Conservation (phyloP, 2,329 filamentous ascomycete species). For the Onygenales sp. region DNA sequence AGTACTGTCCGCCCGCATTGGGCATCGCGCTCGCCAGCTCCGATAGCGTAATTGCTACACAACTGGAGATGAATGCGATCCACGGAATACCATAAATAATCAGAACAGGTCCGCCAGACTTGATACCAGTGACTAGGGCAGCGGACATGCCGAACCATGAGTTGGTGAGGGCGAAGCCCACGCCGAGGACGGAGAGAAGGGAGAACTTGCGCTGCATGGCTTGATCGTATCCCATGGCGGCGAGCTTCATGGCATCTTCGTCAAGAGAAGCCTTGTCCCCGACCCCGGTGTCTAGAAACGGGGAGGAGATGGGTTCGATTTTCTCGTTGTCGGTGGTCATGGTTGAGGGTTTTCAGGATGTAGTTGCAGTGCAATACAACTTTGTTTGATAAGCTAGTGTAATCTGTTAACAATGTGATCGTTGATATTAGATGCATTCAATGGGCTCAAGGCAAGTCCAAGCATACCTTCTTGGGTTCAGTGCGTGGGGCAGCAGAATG, state of each 20-base stretch:
- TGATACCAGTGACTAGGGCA: slow-evolving; percentile 42
- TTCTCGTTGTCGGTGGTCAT: not conserved
- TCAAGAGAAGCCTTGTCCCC: slow-evolving; percentile 13
- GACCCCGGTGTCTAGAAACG: not conserved
- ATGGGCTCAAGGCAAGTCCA: no score
- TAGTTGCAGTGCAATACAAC: no score
- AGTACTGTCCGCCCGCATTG: slow-evolving; percentile 45
- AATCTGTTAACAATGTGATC: no score
- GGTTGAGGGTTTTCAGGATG: not conserved
- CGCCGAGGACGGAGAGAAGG: slow-evolving; percentile 40
- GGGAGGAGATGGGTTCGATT: not conserved
- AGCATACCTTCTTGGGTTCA: no score
- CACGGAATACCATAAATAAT: slow-evolving; percentile 43
- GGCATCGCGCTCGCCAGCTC: slow-evolving; percentile 42
- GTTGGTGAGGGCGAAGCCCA: slow-evolving; percentile 43
- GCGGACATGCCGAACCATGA: slow-evolving; percentile 44
- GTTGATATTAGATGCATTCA: no score
- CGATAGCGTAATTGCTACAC: slow-evolving; percentile 37
- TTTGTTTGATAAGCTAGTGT: no score
- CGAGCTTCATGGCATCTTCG: slow-evolving; percentile 35
- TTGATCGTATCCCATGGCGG: slow-evolving; percentile 41
- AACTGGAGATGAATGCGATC: slow-evolving; percentile 36
- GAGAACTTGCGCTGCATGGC: slow-evolving; percentile 41
- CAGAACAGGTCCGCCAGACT: slow-evolving; percentile 39
- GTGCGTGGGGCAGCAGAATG: no score